A percentile compares a stretch with the other conserved stretches of the same genome.
Conservation (phyloP, 345 rosid genomes). For the Draba incana region DNA sequence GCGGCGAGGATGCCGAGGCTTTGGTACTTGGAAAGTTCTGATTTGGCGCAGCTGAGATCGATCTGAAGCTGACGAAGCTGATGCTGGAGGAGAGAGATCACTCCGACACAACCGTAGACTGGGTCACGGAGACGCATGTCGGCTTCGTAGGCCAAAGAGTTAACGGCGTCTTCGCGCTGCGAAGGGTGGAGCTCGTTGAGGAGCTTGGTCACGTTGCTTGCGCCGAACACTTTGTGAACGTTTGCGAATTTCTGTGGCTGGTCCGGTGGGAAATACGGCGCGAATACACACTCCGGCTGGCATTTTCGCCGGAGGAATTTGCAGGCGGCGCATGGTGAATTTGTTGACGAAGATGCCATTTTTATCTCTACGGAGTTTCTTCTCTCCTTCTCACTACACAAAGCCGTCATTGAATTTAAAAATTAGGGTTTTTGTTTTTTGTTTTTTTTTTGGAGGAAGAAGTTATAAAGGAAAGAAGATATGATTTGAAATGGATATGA, state of each 20-base stretch:
- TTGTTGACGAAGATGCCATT: conserved; percentile 55
- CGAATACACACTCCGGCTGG: conserved; percentile 67
- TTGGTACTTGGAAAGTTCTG: conserved; percentile 66
- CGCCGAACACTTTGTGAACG: conserved; percentile 67
- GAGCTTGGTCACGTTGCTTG: conserved; percentile 69
- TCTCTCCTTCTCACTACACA: conserved; percentile 11
- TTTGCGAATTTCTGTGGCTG: conserved; percentile 63
- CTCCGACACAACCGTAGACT: conserved; percentile 87
- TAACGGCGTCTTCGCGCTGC: conserved; percentile 74
- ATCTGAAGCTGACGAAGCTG: conserved; percentile 57
- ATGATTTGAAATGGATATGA: conserved; percentile 1
- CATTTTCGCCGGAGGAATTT: conserved; percentile 69
- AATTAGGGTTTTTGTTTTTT: conserved; percentile 21
- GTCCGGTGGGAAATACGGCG: conserved; percentile 74
- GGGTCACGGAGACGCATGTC: conserved; percentile 88
- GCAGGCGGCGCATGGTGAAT: conserved; percentile 70
- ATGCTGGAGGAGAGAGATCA: conserved; percentile 75
- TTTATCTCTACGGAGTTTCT: conserved; percentile 16
- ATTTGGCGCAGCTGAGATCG: conserved; percentile 63
- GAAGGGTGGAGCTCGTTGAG: conserved; percentile 57
- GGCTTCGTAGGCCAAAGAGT: conserved; percentile 70
- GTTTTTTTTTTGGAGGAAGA: not conserved
- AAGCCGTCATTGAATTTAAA: conserved; percentile 19
- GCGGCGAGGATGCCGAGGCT: conserved; percentile 60
- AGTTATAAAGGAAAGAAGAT: conserved; percentile 6